Evolutionary conservation across 2,329 filamentous ascomycete species (phyloP), one percentile per base, ranked within the genome.

Genomic region (Akanthomyces dipterigenus): DNA sequence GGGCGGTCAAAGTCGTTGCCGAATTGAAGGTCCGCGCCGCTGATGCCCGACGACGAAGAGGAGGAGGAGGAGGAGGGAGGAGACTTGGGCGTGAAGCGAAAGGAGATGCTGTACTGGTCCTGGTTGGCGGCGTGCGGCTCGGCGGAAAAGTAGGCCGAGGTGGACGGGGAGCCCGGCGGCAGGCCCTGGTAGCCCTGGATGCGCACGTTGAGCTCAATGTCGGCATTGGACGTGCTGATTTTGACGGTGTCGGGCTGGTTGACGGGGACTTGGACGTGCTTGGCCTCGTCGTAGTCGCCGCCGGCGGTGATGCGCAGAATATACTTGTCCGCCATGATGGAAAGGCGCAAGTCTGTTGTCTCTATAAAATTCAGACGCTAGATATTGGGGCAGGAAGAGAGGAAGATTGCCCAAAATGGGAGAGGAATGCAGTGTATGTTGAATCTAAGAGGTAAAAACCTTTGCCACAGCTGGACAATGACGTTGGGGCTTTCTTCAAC

Each of bases 1-100:
- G 95, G 91, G 55, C 89, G 85, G 70, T 96, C 93, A 71, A 98
- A 97, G 78, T 97, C 92, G 73, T 98, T 98, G 46, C 93, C 95
- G 68, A 96, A 96, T 59, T 97, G 86, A 3, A 99, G 80, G 64
- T 96, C 87, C 28, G 83, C 75, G 49, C 85, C 91, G 3, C 80
- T 79, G 61, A 96, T 86, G 40, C 82, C 81, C 2, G 66, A 64
- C 1, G 63, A 63, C 2, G 34, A 51, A 62, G 50, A 36, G 42
- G 42, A n/a, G 3, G 66, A 64, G 1, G 63, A 63, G 2, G 34
- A 51, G 62, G 50, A 36, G 42, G 42, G 22, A 63, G 34, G 6
- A 26, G 22, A 2, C 55, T 70, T 71, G 68, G 89, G 90, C 0
- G 83, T 86, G 73, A 97, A 90, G 50, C 84, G 82, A 70, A 96